phyloP scores from a whole-genome alignment of 1,284 basidiomycete genomes.

The Heterobasidion irregulare region DNA sequence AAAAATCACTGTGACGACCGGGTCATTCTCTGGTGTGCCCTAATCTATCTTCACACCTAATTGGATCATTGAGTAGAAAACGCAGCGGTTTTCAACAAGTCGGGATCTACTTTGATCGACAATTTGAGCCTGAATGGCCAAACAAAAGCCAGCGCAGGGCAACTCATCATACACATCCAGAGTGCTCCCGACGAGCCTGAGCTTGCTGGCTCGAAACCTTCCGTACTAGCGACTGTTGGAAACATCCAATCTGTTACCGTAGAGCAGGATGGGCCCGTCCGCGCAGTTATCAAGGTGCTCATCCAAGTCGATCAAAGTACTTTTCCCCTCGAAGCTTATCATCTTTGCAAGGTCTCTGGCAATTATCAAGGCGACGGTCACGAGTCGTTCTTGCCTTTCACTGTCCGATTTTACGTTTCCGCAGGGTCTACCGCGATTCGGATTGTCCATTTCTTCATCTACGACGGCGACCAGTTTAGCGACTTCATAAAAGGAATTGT shows the following conservation, averaged over 20 bases:
- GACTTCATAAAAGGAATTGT: conserved; percentile 35
- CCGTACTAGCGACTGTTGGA: conserved; percentile 21
- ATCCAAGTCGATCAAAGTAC: background rate
- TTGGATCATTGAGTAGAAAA: background rate
- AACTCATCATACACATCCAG: conserved; percentile 28
- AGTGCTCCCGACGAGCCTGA: conserved; percentile 25
- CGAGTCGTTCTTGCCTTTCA: conserved; percentile 29
- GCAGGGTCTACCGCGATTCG: conserved; percentile 27
- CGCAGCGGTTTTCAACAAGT: conserved; percentile 25
- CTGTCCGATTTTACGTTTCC: conserved; percentile 28
- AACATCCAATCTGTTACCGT: conserved; percentile 24
- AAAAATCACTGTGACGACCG: conserved; percentile 26
- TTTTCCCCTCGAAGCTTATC: background rate
- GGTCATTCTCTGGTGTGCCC: conserved; percentile 24
- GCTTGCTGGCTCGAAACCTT: conserved; percentile 19
- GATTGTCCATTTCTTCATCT: conserved; percentile 33
- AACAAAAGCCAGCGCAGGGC: conserved; percentile 21
- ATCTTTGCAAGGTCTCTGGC: conserved; percentile 25
- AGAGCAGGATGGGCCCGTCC: conserved; percentile 33
- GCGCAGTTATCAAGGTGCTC: conserved; percentile 30
- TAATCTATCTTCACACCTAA: background rate
- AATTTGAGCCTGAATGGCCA: conserved; percentile 23
- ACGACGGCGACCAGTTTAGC: conserved; percentile 30
- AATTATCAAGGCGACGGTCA: conserved; percentile 28
- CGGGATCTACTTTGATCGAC: conserved; percentile 24